Evolutionary conservation across 2,329 filamentous ascomycete genomes (phyloP).

Genomic region (Alternaria postmessia): DNA sequence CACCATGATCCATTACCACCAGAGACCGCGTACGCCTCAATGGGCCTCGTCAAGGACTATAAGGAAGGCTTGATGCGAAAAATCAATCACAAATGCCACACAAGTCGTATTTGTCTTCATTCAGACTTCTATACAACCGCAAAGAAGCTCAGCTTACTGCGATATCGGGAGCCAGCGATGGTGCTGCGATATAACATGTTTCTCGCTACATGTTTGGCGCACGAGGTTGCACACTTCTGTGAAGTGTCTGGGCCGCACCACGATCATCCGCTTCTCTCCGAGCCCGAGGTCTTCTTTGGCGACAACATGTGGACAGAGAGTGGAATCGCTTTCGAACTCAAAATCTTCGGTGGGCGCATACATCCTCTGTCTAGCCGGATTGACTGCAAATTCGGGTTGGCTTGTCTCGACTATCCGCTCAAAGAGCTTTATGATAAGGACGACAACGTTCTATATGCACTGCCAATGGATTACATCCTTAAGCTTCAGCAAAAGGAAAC

Average conservation of each 20-base stretch:
- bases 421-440: constrained; percentile 49
- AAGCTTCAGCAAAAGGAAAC: constrained; percentile 50
- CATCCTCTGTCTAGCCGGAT: constrained; percentile 50
- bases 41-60: constrained; percentile 50
- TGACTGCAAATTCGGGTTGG: constrained; percentile 50
- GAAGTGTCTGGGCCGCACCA: constrained; percentile 50
- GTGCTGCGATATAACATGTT: constrained; percentile 53
- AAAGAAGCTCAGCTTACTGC: constrained; percentile 48
- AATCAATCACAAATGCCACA: constrained; percentile 47
- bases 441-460: constrained; percentile 48
- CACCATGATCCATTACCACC: constrained; percentile 47
- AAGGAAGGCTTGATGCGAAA: constrained; percentile 48
- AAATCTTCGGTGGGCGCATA: constrained; percentile 50
- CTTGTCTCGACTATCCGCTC: constrained; percentile 47
- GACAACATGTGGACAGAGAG: constrained; percentile 53
- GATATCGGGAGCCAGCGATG: constrained; percentile 51
- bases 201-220: constrained; percentile 48
- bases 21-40: constrained; percentile 49
- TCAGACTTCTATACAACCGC: constrained; percentile 53
- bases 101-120: constrained; percentile 50
- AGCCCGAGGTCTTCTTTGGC: constrained; percentile 50
- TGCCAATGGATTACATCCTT: constrained; percentile 52
- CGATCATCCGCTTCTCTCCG: constrained; percentile 44
- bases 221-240: constrained; percentile 53
- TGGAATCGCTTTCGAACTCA: constrained; percentile 51